A percentile compares a stretch with the other conserved stretches of the same genome.
These are phyloP conservation scores for Cichorium intybus DNA, from an alignment of 140 eudicot species.

Conservation along the genomic window DNA sequence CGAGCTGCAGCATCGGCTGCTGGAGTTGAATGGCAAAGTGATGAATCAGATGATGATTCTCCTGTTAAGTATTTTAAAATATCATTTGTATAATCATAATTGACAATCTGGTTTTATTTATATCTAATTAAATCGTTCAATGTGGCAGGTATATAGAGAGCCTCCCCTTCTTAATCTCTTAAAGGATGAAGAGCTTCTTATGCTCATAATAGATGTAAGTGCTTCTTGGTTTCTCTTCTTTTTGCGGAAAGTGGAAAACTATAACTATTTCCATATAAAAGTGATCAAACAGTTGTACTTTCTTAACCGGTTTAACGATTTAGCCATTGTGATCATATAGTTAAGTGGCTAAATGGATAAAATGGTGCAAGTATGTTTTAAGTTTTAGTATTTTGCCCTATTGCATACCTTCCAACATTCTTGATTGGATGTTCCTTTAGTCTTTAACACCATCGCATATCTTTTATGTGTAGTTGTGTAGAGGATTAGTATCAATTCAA, in stretches of 20 bases:
- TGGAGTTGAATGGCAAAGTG: conserved; percentile 89
- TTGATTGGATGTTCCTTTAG: conserved; percentile 3
- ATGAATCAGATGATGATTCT: conserved; percentile 70
- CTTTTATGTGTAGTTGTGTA: conserved; percentile 55
- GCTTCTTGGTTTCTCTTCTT: too few species aligned
- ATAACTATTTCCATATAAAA: neutral
- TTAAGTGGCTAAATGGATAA: too few species aligned
- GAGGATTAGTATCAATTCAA: conserved; percentile 52
- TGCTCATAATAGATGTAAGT: conserved; percentile 73
- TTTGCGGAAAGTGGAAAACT: neutral
- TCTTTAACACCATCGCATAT: neutral
- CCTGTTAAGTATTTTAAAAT: conserved; percentile 41
- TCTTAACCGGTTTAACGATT: too few species aligned
- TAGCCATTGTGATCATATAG: too few species aligned
- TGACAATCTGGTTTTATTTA: conserved; percentile 17
- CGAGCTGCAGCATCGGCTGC: conserved; percentile 81
- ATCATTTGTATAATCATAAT: neutral
- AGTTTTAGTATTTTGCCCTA: too few species aligned
- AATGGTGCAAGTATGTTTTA: too few species aligned
- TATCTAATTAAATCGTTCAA: conserved; percentile 1
- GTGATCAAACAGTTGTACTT: too few species aligned
- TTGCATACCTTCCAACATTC: too few species aligned
- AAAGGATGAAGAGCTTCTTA: conserved; percentile 58
- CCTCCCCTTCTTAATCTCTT: conserved; percentile 88
- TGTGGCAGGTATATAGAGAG: conserved; percentile 53